phyloP scores from a whole-genome alignment of 73 alveolate species.

The Blepharisma japonicum region DNA sequence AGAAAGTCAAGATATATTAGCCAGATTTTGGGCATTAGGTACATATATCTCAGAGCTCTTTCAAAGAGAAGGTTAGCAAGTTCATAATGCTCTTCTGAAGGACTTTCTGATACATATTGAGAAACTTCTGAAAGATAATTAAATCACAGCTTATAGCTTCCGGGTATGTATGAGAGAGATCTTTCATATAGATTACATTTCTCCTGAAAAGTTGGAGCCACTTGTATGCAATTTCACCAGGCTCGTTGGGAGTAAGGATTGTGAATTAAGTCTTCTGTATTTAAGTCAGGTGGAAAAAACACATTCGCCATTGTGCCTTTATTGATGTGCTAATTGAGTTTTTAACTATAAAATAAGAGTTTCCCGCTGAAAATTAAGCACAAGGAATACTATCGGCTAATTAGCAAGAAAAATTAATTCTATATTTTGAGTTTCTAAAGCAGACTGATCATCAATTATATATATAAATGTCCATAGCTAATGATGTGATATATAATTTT shows the following conservation, averaged over 20 bases:
- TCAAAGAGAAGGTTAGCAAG: constrained; percentile 77
- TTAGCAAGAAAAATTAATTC: no score
- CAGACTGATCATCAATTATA: no score
- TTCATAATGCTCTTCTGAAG: constrained; percentile 43
- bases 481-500: no score
- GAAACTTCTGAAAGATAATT: constrained; percentile 83
- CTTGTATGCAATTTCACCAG: constrained; percentile 89
- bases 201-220: constrained; percentile 58
- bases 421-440: no score
- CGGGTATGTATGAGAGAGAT: constrained; percentile 89
- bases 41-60: constrained; percentile 78
- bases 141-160: constrained; percentile 91
- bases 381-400: no score
- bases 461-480: no score
- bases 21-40: constrained; percentile 94
- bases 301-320: no score
- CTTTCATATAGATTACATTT: constrained; percentile 84
- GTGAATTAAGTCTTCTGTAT: no score
- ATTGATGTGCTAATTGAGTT: no score
- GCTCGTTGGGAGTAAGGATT: constrained; percentile 76
- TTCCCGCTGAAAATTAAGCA: no score
- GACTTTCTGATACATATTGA: constrained; percentile 64
- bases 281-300: no score
- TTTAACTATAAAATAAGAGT: no score
- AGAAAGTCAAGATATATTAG: constrained; percentile 81